These are phyloP conservation scores for Penicilliopsis zonata DNA, from an alignment of 495 filamentous ascomycete genomes.

Conservation along the genomic window DNA sequence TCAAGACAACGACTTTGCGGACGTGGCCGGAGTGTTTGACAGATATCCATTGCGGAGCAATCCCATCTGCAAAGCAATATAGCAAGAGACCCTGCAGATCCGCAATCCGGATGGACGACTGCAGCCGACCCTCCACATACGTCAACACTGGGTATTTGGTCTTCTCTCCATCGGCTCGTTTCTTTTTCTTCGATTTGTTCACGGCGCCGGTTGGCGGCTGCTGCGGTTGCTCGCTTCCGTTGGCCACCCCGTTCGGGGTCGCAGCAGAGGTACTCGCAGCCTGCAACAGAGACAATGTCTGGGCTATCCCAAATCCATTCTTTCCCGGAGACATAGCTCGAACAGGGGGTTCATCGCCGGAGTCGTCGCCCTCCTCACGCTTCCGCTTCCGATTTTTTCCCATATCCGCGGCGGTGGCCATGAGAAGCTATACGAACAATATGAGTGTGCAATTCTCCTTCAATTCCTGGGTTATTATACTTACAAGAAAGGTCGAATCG, in stretches of 20 bases:
- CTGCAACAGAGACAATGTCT: slow-evolving; percentile 20
- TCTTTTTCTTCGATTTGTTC: slow-evolving; percentile 20
- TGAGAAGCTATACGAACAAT: background rate
- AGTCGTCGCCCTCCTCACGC: slow-evolving; percentile 11
- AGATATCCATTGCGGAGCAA: slow-evolving; percentile 77
- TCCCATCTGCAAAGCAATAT: slow-evolving; percentile 82
- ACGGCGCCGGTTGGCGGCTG: slow-evolving; percentile 1
- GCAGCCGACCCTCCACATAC: slow-evolving; percentile 57
- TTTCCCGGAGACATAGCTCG: slow-evolving; percentile 3
- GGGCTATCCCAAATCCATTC: slow-evolving; percentile 17
- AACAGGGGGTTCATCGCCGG: slow-evolving; percentile 14
- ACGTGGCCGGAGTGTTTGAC: slow-evolving; percentile 65
- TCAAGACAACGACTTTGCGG: slow-evolving; percentile 76
- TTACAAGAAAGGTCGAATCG: too few relatives aligned
- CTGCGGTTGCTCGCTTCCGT: slow-evolving; percentile 1
- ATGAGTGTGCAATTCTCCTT: too few relatives aligned
- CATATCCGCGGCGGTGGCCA: slow-evolving; percentile 8
- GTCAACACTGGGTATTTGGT: slow-evolving; percentile 63
- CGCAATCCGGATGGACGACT: slow-evolving; percentile 59
- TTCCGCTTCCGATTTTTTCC: slow-evolving; percentile 20
- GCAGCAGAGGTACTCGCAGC: slow-evolving; percentile 9
- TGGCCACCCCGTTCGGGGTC: background rate
- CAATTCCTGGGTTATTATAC: too few relatives aligned
- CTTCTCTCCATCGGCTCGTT: slow-evolving; percentile 42
- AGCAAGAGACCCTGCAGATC: slow-evolving; percentile 72